phyloP scores from a whole-genome alignment of 805 yeast genomes.

The Schizosaccharomyces cryophilus region DNA sequence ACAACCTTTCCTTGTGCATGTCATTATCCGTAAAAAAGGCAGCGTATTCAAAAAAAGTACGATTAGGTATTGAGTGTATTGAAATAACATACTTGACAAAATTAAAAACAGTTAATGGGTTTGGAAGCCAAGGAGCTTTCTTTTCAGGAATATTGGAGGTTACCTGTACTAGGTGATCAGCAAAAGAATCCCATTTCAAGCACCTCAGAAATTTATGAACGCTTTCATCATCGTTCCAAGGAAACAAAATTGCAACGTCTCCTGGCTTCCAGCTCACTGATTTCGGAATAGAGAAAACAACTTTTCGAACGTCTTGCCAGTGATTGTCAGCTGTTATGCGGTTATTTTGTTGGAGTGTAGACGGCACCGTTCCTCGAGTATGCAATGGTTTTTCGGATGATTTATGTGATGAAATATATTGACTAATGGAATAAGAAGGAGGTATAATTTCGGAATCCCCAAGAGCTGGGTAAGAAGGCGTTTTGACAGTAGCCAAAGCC shows the following conservation, averaged over 20 bases:
- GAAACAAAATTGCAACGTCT: slow-evolving; percentile 56
- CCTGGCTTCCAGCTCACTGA: slow-evolving; percentile 36
- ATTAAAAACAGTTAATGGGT: slow-evolving; percentile 41
- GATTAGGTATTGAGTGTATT: slow-evolving; percentile 54
- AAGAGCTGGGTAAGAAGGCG: slow-evolving; percentile 12
- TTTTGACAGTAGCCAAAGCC: neutral
- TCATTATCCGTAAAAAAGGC: slow-evolving; percentile 46
- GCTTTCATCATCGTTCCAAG: slow-evolving; percentile 36
- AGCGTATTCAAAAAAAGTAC: slow-evolving; percentile 50
- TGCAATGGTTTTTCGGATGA: neutral
- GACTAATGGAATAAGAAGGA: slow-evolving; percentile 15
- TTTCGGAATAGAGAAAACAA: neutral
- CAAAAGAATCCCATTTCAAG: slow-evolving; percentile 52
- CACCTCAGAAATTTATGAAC: slow-evolving; percentile 40
- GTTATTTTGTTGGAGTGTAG: slow-evolving; percentile 21
- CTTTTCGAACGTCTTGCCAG: slow-evolving; percentile 66
- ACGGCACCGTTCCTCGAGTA: neutral
- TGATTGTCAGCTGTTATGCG: slow-evolving; percentile 50
- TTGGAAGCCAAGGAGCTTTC: slow-evolving; percentile 24
- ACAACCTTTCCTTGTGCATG: slow-evolving; percentile 49
- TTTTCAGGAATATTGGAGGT: slow-evolving; percentile 11
- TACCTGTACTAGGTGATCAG: slow-evolving; percentile 31
- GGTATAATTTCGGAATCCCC: slow-evolving; percentile 16
- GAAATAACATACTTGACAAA: slow-evolving; percentile 62
- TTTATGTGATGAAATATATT: slow-evolving; percentile 5